phyloP scores from a whole-genome alignment of 441 rosid genomes.

The Erodium moschatum region DNA sequence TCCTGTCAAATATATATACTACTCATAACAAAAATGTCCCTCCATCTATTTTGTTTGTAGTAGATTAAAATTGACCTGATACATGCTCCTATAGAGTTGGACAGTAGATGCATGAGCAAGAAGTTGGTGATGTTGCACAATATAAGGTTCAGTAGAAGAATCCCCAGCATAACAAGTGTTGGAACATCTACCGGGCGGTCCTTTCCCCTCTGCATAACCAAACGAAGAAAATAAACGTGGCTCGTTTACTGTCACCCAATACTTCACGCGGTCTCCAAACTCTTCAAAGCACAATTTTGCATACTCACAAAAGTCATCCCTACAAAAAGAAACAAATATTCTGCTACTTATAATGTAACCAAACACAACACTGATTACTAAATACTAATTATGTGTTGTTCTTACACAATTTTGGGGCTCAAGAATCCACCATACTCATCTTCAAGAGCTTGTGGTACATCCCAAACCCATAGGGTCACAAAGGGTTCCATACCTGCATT shows the following conservation, averaged over 20 bases:
- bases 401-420: conserved; percentile 36
- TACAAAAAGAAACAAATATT: conserved; percentile 9
- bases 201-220: conserved; percentile 23
- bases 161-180: conserved; percentile 23
- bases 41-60: too few species aligned
- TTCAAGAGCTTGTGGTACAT: conserved; percentile 54
- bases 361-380: too few species aligned
- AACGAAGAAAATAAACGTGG: conserved; percentile 21
- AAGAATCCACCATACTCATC: conserved; percentile 47
- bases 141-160: conserved; percentile 29
- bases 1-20: background rate
- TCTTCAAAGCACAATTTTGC: conserved; percentile 32
- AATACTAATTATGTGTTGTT: too few species aligned
- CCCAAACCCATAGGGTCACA: conserved; percentile 51
- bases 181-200: conserved; percentile 32
- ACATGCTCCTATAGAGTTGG: conserved; percentile 23
- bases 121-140: conserved; percentile 27
- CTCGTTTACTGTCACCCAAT: conserved; percentile 43
- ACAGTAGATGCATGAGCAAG: conserved; percentile 32
- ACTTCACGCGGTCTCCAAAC: conserved; percentile 42
- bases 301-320: conserved; percentile 32
- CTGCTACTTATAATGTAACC: too few species aligned
- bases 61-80: conserved; percentile 20
- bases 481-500: conserved; percentile 36
- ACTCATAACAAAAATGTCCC: too few species aligned